Base-by-base conservation (phyloP, 2,329 filamentous ascomycete genomes). In the Elsinoe australis region DNA sequence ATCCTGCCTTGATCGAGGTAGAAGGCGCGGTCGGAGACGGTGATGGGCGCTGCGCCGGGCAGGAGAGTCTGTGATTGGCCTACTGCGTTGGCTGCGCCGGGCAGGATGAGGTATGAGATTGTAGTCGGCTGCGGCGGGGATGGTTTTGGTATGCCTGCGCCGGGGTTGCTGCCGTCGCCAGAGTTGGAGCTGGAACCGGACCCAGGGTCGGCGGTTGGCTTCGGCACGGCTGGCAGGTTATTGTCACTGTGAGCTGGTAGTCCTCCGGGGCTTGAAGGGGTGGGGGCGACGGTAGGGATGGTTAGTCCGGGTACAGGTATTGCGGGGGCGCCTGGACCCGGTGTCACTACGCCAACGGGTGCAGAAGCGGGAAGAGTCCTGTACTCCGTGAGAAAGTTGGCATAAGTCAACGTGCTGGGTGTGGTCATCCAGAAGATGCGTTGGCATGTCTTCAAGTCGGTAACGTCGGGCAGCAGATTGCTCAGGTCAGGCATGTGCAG, bases 401-500 rank as follows among this genome's bases (percentile, higher is more conserved):
- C 39, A 18, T 44, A 32, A 9, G 39, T 44, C 26, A 44, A 21
- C 8, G 39, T 44, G 17, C 32, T 44, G 1, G 39, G 39, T 7
- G 24, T 21, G 7, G 39, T 44, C 26, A 31, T 15, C 24, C 24
- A 44, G 15, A 44, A 15, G 17, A 28, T 19, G 5, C 24, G 26
- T 17, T 24, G 29, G 21, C 39, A 44, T 5, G 39, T 31, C 15
- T 29, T 44, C 22, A 44, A 24, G 21, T 44, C 21, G 3, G 39
- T 6, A n/a, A 44, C 21, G 17, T 44, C 26, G 7, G 39, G 39
- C 8, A 31, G 17, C 4, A 28, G 21, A 15, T 44, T 44, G 39
- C 24, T 44, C 24, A 44, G 24, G 17, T 44, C 39, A 19, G 39
- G 39, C 39, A 44, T 44, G 26, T 31, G 39, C 26, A 6, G 12